phyloP scores from a whole-genome alignment of 495 filamentous ascomycete species.

The Aspergillus haitiensis region DNA sequence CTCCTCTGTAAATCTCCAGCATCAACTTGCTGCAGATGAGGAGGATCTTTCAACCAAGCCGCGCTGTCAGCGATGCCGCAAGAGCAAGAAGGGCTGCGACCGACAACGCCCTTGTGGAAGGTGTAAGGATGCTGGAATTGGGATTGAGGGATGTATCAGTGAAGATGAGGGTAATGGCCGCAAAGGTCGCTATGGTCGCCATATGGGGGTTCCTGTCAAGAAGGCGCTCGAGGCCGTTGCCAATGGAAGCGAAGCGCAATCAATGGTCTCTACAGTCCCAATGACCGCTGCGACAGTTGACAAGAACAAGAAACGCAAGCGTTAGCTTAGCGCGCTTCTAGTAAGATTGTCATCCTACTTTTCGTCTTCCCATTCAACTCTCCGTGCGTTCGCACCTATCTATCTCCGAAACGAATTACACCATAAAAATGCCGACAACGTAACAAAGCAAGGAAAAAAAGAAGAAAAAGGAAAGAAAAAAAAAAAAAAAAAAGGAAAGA shows the following conservation, averaged over 20 bases:
- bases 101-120: constrained; percentile 90
- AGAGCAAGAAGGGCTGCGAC: constrained; percentile 99
- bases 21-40: constrained; percentile 75
- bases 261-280: constrained; percentile 36
- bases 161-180: constrained; percentile 96
- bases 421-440: constrained; percentile 1
- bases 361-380: background rate
- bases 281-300: constrained; percentile 40
- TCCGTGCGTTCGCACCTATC: constrained; percentile 2
- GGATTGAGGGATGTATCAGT: constrained; percentile 87
- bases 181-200: constrained; percentile 92
- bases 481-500: background rate
- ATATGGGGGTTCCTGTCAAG: constrained; percentile 93
- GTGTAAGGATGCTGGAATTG: constrained; percentile 93
- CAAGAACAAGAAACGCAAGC: constrained; percentile 74
- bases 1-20: constrained; percentile 65
- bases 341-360: background rate
- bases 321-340: constrained; percentile 40
- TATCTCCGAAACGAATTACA: constrained; percentile 1
- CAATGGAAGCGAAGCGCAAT: constrained; percentile 32
- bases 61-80: constrained; percentile 95
- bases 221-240: constrained; percentile 51
- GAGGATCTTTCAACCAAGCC: constrained; percentile 91
- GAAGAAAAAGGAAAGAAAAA: background rate
- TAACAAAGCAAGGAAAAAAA: background rate